Evolutionary conservation across 768 basidiomycete genomes (phyloP).

Genomic region (Pholiota microspora): DNA sequence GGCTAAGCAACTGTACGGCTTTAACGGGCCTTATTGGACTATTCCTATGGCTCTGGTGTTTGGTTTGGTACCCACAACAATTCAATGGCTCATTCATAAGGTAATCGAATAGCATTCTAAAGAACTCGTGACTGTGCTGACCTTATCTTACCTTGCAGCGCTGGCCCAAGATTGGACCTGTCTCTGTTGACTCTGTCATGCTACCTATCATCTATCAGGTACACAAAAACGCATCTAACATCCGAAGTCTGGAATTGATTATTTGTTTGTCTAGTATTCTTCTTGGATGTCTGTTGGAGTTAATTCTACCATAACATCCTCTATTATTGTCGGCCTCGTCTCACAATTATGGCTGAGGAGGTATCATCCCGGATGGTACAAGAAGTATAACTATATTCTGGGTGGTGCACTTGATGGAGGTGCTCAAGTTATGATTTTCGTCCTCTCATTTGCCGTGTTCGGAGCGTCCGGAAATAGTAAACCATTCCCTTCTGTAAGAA

Average conservation of each 20-base stretch:
- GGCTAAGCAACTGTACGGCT: slow-evolving; percentile 55
- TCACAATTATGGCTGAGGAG: slow-evolving; percentile 62
- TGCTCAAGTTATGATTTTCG: slow-evolving; percentile 62
- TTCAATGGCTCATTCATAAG: slow-evolving; percentile 55
- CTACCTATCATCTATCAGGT: slow-evolving; percentile 58
- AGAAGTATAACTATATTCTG: slow-evolving; percentile 63
- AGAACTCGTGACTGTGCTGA: too few relatives aligned
- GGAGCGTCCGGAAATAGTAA: slow-evolving; percentile 50
- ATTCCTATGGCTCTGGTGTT: slow-evolving; percentile 53
- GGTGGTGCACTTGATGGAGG: slow-evolving; percentile 68
- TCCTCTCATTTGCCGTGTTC: slow-evolving; percentile 63
- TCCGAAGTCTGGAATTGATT: background rate
- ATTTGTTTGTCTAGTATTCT: slow-evolving; percentile 28
- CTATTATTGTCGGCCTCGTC: slow-evolving; percentile 49
- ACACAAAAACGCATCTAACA: background rate
- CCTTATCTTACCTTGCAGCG: slow-evolving; percentile 27
- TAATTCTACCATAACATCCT: slow-evolving; percentile 47
- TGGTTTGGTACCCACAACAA: slow-evolving; percentile 48
- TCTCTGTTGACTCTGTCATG: slow-evolving; percentile 48
- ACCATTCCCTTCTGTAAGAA: slow-evolving; percentile 47
- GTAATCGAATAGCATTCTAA: slow-evolving; percentile 25
- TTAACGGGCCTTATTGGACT: slow-evolving; percentile 52
- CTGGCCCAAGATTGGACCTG: slow-evolving; percentile 52
- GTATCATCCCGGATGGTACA: slow-evolving; percentile 65
- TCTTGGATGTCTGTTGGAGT: slow-evolving; percentile 49